phyloP scores from a whole-genome alignment of 1,284 basidiomycete species.

The Anthracocystis setariae region DNA sequence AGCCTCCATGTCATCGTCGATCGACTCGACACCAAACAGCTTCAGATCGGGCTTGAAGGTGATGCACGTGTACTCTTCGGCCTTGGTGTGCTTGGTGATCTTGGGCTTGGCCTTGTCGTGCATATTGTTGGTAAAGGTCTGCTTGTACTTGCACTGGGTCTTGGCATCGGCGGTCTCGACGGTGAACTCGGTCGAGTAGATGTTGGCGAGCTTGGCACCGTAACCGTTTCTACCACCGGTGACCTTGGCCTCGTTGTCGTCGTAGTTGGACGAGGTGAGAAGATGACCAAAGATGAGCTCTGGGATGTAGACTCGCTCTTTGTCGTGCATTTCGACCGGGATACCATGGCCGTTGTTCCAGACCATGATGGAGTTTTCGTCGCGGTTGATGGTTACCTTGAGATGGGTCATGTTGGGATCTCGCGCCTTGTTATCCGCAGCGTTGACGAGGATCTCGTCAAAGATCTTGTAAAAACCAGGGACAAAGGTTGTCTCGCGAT shows the following conservation, averaged over 20 bases:
- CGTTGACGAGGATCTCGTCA: conserved; percentile 98
- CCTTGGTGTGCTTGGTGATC: conserved; percentile 83
- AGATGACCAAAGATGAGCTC: conserved; percentile 98
- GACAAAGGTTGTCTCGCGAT: conserved; percentile 83
- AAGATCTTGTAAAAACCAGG: conserved; percentile 99
- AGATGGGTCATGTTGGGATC: conserved; percentile 64
- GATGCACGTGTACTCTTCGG: conserved; percentile 89
- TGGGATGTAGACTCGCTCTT: conserved; percentile 94
- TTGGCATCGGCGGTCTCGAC: conserved; percentile 95
- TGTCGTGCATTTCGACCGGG: conserved; percentile 90
- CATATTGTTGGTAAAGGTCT: conserved; percentile 96
- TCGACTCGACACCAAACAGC: conserved; percentile 89
- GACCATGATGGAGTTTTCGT: conserved; percentile 86
- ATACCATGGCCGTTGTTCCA: conserved; percentile 97
- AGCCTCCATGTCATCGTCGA: conserved; percentile 90
- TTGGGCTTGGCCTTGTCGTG: conserved; percentile 80
- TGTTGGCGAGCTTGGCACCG: conserved; percentile 95
- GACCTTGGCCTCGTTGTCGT: conserved; percentile 98
- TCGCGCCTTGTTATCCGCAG: conserved; percentile 93
- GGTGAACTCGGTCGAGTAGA: conserved; percentile 97
- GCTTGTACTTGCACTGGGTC: conserved; percentile 88
- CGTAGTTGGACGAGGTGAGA: conserved; percentile 95
- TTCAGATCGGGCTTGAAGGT: conserved; percentile 92
- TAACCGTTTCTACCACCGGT: conserved; percentile 99
- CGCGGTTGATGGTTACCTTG: conserved; percentile 78